Evolutionary conservation across 2,329 filamentous ascomycete species (phyloP), one percentile per base, ranked within the genome.

Genomic region (Claviceps sorghi): DNA sequence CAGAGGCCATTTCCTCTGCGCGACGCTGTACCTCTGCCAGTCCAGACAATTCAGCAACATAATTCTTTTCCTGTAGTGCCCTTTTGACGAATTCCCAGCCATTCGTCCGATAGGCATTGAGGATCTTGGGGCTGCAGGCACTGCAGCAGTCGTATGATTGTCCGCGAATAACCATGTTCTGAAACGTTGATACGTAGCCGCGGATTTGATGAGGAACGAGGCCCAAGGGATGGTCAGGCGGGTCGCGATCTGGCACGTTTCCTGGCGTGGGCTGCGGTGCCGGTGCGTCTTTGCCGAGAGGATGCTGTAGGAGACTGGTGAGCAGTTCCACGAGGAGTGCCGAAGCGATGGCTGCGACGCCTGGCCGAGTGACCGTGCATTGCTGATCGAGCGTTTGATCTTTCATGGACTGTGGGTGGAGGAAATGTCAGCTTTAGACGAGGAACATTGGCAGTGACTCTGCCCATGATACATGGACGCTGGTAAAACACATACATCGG

Each of bases 361-460:
- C 93, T 0, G 93, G 93, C 10, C 93, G 82, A 2, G 93, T 98
- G 21, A 98, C 93, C 0, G 93, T 98, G 68, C 93, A 98, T 69
- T 97, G 93, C 66, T 98, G 93, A 65, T 98, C 93, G 11, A 98
- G 81, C 0, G 93, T 97, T 60, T 90, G 87, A 62, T 95, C 89
- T 67, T 91, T 95, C 63, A 95, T 79, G 2, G 89, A 95, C 87
- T 95, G 3, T 44, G 3, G 8, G 22, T 11, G 5, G 38, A 40
- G 5, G 38, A n/a, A n/a, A 21, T 41, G 32, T 52, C 21, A 29
- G 36, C 41, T 45, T 17, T 8, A 30, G 13, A 17, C 43, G 22
- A 26, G 13, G 10, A 32, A 36, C 15, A 15, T n/a, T 32, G 30
- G 10, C 15, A 9, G 9, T 50, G 48, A 32, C 26, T 32, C 8